These are phyloP conservation scores for Trifolium repens DNA, from an alignment of 306 rosid genomes.

Conservation along the genomic window DNA sequence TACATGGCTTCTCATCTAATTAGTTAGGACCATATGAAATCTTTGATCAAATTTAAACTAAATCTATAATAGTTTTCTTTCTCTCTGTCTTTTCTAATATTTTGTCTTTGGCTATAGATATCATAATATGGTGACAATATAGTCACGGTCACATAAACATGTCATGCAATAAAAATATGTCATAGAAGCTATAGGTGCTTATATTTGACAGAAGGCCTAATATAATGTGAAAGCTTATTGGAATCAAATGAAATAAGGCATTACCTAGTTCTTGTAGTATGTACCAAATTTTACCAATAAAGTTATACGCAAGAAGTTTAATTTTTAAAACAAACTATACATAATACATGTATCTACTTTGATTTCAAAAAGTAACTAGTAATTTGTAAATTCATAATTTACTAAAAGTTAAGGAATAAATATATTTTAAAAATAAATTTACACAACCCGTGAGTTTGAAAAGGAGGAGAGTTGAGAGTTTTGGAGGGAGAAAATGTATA, in stretches of 20 bases:
- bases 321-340: background rate
- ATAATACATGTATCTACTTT: too few species aligned
- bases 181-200: background rate
- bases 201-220: constrained; percentile 6
- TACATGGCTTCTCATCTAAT: constrained; percentile 14
- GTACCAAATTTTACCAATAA: constrained; percentile 9
- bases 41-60: constrained; percentile 42
- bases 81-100: constrained; percentile 22
- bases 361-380: too few species aligned
- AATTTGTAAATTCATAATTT: too few species aligned
- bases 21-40: constrained; percentile 36
- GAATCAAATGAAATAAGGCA: background rate
- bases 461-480: too few species aligned
- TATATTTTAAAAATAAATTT: too few species aligned
- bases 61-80: constrained; percentile 39
- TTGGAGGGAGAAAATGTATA: too few species aligned
- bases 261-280: constrained; percentile 4
- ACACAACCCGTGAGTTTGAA: too few species aligned
- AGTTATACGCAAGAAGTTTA: background rate
- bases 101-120: constrained; percentile 33
- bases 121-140: constrained; percentile 31
- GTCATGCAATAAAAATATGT: constrained; percentile 11
- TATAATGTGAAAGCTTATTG: background rate
- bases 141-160: constrained; percentile 38
- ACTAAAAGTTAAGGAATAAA: too few species aligned